Evolutionary conservation across 2,329 filamentous ascomycete genomes (phyloP).

Genomic region (Cephalotrichum gorgonifer): DNA sequence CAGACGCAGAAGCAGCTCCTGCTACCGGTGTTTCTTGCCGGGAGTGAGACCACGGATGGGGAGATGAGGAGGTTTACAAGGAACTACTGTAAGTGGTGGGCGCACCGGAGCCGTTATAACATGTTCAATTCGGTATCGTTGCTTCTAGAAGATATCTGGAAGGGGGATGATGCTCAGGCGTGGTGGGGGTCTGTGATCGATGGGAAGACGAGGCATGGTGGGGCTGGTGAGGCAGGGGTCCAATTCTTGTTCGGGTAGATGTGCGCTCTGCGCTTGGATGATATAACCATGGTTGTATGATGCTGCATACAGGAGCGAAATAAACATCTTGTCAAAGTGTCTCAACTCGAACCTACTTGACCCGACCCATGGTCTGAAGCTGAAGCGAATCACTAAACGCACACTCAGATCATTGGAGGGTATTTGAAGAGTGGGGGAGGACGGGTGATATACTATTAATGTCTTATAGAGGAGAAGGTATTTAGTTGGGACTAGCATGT

Average conservation of each 20-base stretch:
- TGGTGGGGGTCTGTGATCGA: conserved; percentile 8
- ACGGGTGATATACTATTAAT: too few relatives aligned
- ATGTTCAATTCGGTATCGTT: conserved; percentile 7
- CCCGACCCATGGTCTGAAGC: too few relatives aligned
- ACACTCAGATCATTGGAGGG: too few relatives aligned
- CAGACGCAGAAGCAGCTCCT: conserved; percentile 6
- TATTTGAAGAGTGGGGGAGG: too few relatives aligned
- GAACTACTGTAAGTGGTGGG: conserved; percentile 8
- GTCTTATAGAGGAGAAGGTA: too few relatives aligned
- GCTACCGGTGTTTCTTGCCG: conserved; percentile 1
- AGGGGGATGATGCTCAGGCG: background rate
- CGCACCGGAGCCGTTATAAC: conserved; percentile 5
- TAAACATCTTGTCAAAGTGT: too few relatives aligned
- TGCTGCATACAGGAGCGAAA: too few relatives aligned
- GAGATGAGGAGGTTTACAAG: conserved; percentile 5
- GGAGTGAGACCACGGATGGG: conserved; percentile 5
- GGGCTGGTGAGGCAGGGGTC: background rate
- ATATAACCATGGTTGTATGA: too few relatives aligned
- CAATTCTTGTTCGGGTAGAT: background rate
- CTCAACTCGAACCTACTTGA: too few relatives aligned
- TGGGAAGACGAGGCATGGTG: background rate
- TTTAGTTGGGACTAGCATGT: too few relatives aligned
- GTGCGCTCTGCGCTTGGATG: too few relatives aligned
- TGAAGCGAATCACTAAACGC: too few relatives aligned
- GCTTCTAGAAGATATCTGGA: conserved; percentile 7